A percentile compares a stretch with the other conserved stretches of the same genome.
phyloP scores from a whole-genome alignment of 495 filamentous ascomycete species.

The Lophiostoma macrostomum region DNA sequence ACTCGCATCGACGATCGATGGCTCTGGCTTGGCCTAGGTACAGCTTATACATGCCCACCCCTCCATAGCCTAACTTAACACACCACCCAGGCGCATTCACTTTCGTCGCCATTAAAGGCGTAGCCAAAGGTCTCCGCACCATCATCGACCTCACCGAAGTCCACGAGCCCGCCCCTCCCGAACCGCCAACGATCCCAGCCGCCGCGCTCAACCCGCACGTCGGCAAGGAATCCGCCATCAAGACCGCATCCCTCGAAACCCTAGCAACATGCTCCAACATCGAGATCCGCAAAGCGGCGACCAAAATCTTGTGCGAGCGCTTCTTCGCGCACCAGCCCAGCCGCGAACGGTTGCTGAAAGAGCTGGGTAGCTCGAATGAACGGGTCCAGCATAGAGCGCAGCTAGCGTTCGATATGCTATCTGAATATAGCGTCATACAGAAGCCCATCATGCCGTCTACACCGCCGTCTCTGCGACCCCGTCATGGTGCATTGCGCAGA shows the following conservation, averaged over 20 bases:
- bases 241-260: conserved; percentile 33
- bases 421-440: conserved; percentile 6
- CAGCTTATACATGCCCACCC: not conserved
- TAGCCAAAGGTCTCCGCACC: conserved; percentile 30
- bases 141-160: conserved; percentile 31
- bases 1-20: conserved; percentile 38
- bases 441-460: not conserved
- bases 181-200: not conserved
- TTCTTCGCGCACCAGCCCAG: conserved; percentile 18
- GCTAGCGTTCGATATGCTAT: conserved; percentile 15
- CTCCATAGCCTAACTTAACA: not conserved
- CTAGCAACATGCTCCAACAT: conserved; percentile 35
- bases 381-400: conserved; percentile 7
- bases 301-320: conserved; percentile 33
- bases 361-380: conserved; percentile 12
- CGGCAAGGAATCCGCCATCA: conserved; percentile 28
- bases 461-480: not conserved
- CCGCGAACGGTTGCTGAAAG: conserved; percentile 5
- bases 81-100: conserved; percentile 31
- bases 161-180: conserved; percentile 1
- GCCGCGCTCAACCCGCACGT: not conserved
- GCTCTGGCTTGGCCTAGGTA: conserved; percentile 41
- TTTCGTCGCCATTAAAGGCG: conserved; percentile 31
- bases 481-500: not conserved
- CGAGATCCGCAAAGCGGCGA: conserved; percentile 38